Base-by-base conservation (phyloP, 1,139 yeast genomes). In the Blastobotrys serpentis region DNA sequence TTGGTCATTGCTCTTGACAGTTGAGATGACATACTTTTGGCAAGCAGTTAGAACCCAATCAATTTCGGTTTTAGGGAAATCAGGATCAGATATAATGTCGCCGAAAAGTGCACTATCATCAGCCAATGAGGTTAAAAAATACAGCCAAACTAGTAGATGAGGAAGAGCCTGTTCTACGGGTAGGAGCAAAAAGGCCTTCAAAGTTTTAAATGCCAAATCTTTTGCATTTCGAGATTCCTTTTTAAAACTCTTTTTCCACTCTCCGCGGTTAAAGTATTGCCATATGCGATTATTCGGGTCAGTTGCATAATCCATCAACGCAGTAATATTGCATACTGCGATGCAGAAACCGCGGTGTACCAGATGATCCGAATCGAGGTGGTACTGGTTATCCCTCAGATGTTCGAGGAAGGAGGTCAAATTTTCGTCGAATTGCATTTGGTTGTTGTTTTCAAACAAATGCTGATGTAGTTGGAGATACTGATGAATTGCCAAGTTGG, bases 241-340 rank as follows among this genome's bases (percentile, higher is more conserved):
- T 14, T 36, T 36, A 14, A 11, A 16, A 5, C 18, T 36, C 23
- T 18, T 21, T 11, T 29, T 29, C 32, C 13, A 6, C 30, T 21
- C 21, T 21, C 18, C 19, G 5, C 21, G 45, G 22, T 36, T 36
- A 16, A 55, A 53, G 23, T 34, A 46, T 26, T 33, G 37, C 11
- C 38, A 13, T 7, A 50, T 22, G 4, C 51, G 40, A 44, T 53
- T 51, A 16, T 46, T 42, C 10, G 44, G 32, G n/a, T 17, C n/a
- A 14, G 49, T 45, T 2, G 65, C 66, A 42, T 61, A 58, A 7
- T 53, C 56, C 19, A 62, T 47, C n/a, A 62, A 29, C 3, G 64
- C 59, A 6, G 62, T 46, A 41, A 61, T 60, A 41, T 62, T 61
- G 44, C 63, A 60, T 18, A 56, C 52, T 2, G 65, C 65, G 7